Base-by-base conservation (phyloP, 2,329 filamentous ascomycete genomes). In the Pezicula radicicola region DNA sequence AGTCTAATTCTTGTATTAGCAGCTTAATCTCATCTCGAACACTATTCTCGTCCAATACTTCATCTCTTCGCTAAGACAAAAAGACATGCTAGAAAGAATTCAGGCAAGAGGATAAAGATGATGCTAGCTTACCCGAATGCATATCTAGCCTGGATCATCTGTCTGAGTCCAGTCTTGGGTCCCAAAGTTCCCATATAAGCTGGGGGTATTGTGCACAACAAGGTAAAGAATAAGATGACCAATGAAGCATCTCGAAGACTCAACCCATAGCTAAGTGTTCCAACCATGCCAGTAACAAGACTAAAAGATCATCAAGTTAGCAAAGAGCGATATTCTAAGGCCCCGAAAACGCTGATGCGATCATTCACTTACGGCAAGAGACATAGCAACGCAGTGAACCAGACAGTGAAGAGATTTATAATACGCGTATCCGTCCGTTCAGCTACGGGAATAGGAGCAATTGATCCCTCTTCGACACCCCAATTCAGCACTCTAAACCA, bases 101-200 rank as follows among this genome's bases (percentile, higher is more conserved):
- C 18, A 12, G 30, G 30, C 3, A 33, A 33, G 9, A 13, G 30
- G 12, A 33, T 33, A 33, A 13, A 33, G 30, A 33, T 12, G 30
- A 10, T 33, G 30, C 9, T 33, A 12, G 56, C 68, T 49, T 67
- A 79, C 72, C 80, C 82, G 62, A 84, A 87, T 39, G 77, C 79
- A 65, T 79, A 87, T 19, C 84, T 73, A 4, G 84, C 83, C 58
- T 84, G 81, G 7, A 87, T 77, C 75, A 87, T 83, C 66, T 86
- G 83, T 15, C 83, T 75, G 75, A 87, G 78, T 40, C 83, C 84
- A 9, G 81, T 85, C 66, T 78, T 79, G 4, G 83, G 80, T 0
- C 83, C 82, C 47, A 84, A 67, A 0, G 78, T 83, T 40, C 76
- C 76, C 25, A 86, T 69, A 59, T 79, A 84, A 3, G 79, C 82